A percentile compares a stretch with the other conserved stretches of the same genome.
phyloP scores from a whole-genome alignment of 208 protist genomes.

The Wallacemonas sp. region DNA sequence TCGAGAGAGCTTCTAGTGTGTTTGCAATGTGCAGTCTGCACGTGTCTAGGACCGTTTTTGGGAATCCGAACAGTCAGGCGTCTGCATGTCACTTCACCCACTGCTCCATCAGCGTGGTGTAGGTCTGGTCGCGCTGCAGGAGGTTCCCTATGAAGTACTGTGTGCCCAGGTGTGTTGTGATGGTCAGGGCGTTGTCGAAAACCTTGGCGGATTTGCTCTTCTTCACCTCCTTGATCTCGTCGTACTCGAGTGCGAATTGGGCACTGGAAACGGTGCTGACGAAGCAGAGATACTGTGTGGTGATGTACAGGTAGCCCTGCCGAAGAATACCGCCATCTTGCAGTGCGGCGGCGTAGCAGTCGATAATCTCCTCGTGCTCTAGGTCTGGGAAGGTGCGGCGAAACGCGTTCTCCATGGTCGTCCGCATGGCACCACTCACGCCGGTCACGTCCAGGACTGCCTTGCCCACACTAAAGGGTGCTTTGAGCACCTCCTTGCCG shows the following conservation, averaged over 20 bases:
- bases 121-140: conserved; percentile 69
- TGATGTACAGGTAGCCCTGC: conserved; percentile 69
- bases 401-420: conserved; percentile 57
- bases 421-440: conserved; percentile 57
- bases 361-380: conserved; percentile 48
- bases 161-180: conserved; percentile 65
- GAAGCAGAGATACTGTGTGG: conserved; percentile 72
- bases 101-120: conserved; percentile 64
- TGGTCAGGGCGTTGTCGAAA: conserved; percentile 65
- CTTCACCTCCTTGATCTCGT: conserved; percentile 80
- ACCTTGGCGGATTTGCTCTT: conserved; percentile 67
- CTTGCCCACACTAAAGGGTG: conserved; percentile 63
- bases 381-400: conserved; percentile 62
- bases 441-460: conserved; percentile 74
- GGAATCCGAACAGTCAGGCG: too few relatives aligned
- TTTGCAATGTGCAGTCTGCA: conserved; percentile 2
- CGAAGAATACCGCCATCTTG: conserved; percentile 30
- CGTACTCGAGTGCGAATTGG: conserved; percentile 69
- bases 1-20: conserved; percentile 1
- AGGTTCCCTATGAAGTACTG: conserved; percentile 64
- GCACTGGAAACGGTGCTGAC: conserved; percentile 25
- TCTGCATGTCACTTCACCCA: conserved; percentile 62
- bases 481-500: conserved; percentile 63
- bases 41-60: not conserved
- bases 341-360: conserved; percentile 56